phyloP scores from a whole-genome alignment of 164 flowering plant genomes.

The Nymphaea colorata region DNA sequence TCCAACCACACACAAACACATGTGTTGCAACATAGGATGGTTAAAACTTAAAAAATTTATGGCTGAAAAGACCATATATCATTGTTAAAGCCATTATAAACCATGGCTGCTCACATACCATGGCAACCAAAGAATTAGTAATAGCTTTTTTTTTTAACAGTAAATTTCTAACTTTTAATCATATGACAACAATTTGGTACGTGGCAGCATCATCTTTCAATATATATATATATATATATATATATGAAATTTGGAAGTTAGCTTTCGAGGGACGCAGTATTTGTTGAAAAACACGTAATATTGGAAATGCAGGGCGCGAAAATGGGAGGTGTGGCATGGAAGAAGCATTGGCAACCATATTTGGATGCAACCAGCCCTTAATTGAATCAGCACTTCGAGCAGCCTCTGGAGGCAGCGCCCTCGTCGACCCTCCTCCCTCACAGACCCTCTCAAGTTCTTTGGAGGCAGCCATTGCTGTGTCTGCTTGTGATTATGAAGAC shows the following conservation, averaged over 20 bases:
- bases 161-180: too few relatives aligned
- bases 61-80: too few relatives aligned
- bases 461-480: conserved; percentile 28
- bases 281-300: background rate
- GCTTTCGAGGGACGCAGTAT: background rate
- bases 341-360: conserved; percentile 6
- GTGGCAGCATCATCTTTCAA: too few relatives aligned
- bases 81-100: too few relatives aligned
- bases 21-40: too few relatives aligned
- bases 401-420: background rate
- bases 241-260: background rate
- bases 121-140: too few relatives aligned
- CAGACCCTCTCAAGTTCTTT: conserved; percentile 12
- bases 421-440: background rate
- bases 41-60: too few relatives aligned
- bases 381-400: conserved; percentile 12
- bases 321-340: conserved; percentile 10
- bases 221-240: background rate
- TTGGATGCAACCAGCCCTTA: conserved; percentile 27
- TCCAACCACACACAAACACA: too few relatives aligned
- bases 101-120: too few relatives aligned
- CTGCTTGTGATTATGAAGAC: conserved; percentile 31
- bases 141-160: too few relatives aligned
- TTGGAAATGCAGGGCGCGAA: background rate
- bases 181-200: too few relatives aligned